Conservation (phyloP, 129 eudicot species). For the Saussurea involucrata region DNA sequence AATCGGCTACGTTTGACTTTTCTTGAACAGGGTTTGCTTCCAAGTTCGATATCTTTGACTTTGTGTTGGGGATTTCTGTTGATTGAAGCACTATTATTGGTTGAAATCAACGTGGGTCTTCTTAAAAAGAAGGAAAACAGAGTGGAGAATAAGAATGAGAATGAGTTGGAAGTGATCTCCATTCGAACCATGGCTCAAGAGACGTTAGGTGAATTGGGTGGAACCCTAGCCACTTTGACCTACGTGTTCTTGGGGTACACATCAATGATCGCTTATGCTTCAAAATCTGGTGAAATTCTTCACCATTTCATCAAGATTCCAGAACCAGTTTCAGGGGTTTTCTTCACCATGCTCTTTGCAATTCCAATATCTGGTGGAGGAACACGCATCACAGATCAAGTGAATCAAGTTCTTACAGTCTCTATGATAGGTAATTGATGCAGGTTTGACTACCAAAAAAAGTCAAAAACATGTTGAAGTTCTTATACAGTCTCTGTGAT, state of each 20-base stretch:
- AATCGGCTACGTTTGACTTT: slow-evolving; percentile 1
- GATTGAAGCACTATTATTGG: slow-evolving; percentile 73
- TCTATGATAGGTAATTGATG: slow-evolving; percentile 58
- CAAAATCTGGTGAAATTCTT: slow-evolving; percentile 88
- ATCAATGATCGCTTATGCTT: slow-evolving; percentile 69
- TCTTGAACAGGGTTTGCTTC: slow-evolving; percentile 66
- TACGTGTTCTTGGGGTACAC: slow-evolving; percentile 87
- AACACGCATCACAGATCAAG: slow-evolving; percentile 64
- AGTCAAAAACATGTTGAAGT: slow-evolving; percentile 2
- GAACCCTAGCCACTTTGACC: slow-evolving; percentile 57
- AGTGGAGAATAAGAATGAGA: slow-evolving; percentile 26
- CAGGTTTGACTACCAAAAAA: not conserved
- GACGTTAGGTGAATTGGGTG: slow-evolving; percentile 81
- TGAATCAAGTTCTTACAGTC: slow-evolving; percentile 70
- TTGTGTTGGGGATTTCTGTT: slow-evolving; percentile 87
- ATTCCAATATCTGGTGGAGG: slow-evolving; percentile 66
- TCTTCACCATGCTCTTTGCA: slow-evolving; percentile 62
- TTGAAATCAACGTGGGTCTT: slow-evolving; percentile 72
- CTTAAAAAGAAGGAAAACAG: slow-evolving; percentile 42
- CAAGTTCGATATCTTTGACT: slow-evolving; percentile 69
- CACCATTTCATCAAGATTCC: slow-evolving; percentile 59
- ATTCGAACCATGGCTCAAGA: slow-evolving; percentile 94
- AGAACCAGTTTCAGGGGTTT: slow-evolving; percentile 41
- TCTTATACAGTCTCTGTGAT: slow-evolving; percentile 4
- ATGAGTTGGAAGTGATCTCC: slow-evolving; percentile 66